Evolutionary conservation across 148 eudicot genomes (phyloP).

Genomic region (Chenopodium berlandieri): DNA sequence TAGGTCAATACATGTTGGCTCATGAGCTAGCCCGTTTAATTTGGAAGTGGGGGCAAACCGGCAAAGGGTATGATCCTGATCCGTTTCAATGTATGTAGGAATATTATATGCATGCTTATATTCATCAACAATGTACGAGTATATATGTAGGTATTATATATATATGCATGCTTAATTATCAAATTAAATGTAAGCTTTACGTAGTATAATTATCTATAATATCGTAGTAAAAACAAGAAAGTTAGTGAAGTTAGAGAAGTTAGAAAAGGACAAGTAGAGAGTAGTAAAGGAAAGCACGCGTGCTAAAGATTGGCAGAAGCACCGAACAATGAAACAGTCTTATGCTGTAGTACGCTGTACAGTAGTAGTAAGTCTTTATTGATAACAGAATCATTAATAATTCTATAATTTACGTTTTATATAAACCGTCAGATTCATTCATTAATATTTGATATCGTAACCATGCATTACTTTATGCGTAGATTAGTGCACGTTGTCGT

Average conservation of each 20-base stretch:
- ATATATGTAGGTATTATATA: no score
- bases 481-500: slow-evolving; percentile 1
- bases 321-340: background rate
- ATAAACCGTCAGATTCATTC: background rate
- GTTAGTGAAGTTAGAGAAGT: background rate
- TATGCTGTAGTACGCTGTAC: no score
- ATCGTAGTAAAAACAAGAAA: background rate
- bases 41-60: no score
- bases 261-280: slow-evolving; percentile 10
- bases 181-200: background rate
- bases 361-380: slow-evolving; percentile 10
- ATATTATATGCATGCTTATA: no score
- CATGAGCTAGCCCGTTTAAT: no score
- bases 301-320: slow-evolving; percentile 11
- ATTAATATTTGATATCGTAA: background rate
- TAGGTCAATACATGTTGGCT: no score
- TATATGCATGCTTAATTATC: background rate
- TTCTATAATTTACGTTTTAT: background rate
- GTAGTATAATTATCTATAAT: background rate
- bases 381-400: background rate
- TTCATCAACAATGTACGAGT: no score
- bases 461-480: background rate
- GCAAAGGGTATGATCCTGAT: no score
- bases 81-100: no score
- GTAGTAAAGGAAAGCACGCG: slow-evolving; percentile 10